Evolutionary conservation across 192 early-diverging fungal genomes (phyloP).

Genomic region (Podila epicladia): DNA sequence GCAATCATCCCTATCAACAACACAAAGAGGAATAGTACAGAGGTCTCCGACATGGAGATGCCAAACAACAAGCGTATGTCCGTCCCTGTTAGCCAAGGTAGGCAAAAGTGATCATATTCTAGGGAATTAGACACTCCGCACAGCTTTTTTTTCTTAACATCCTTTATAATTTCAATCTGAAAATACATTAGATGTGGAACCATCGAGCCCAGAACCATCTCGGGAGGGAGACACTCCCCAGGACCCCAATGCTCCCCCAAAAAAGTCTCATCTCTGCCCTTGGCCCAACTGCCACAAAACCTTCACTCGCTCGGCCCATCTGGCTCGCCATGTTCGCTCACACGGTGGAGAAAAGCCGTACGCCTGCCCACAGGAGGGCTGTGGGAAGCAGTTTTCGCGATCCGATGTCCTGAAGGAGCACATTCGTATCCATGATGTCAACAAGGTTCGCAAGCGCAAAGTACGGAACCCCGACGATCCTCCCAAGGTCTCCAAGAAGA

Average conservation of each 20-base stretch:
- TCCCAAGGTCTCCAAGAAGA: slow-evolving; percentile 8
- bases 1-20: neutral
- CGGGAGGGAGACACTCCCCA: neutral
- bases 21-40: no score
- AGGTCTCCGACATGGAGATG: neutral
- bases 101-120: no score
- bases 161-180: neutral
- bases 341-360: slow-evolving; percentile 84
- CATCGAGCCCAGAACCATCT: neutral
- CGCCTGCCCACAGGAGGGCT: slow-evolving; percentile 65
- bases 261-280: slow-evolving; percentile 38
- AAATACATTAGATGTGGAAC: neutral
- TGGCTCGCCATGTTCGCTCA: slow-evolving; percentile 82
- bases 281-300: slow-evolving; percentile 50
- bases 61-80: slow-evolving; percentile 1
- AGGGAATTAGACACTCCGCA: no score
- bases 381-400: slow-evolving; percentile 77
- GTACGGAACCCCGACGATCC: slow-evolving; percentile 12
- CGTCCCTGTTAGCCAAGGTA: neutral
- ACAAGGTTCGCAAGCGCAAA: slow-evolving; percentile 59
- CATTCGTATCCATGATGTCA: slow-evolving; percentile 82
- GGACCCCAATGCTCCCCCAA: slow-evolving; percentile 8
- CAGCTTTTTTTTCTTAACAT: neutral
- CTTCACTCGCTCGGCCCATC: slow-evolving; percentile 59
- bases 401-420: slow-evolving; percentile 83